Evolutionary conservation across 1,139 yeast species (phyloP).

Genomic region (Protomyces macrosporus): DNA sequence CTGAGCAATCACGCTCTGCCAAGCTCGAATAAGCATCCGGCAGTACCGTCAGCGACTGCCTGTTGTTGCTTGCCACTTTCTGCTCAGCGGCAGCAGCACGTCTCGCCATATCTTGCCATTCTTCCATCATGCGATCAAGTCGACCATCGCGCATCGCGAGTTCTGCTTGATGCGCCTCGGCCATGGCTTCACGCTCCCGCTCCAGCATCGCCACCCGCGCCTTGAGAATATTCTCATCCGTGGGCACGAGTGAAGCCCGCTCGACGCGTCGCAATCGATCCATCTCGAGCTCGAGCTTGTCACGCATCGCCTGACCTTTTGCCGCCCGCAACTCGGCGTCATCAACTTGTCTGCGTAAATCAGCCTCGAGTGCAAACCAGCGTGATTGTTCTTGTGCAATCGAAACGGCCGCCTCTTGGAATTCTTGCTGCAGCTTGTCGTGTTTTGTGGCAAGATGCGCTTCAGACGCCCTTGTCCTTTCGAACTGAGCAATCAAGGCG

Average conservation of each 20-base stretch:
- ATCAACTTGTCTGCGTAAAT: not conserved
- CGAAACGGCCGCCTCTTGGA: conserved; percentile 13
- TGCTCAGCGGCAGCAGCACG: conserved; percentile 1
- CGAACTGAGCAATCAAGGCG: not conserved
- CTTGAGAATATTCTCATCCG: conserved; percentile 13
- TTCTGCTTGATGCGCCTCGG: conserved; percentile 4
- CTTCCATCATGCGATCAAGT: conserved; percentile 2
- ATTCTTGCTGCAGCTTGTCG: conserved; percentile 3
- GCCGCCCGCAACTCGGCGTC: not conserved
- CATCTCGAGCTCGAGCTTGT: not conserved
- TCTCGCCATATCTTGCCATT: conserved; percentile 14
- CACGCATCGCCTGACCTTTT: not conserved
- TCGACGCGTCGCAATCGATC: not conserved
- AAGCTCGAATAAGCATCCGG: not conserved
- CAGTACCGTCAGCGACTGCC: not conserved
- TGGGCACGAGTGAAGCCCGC: not conserved
- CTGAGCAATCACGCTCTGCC: not conserved
- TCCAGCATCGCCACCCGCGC: conserved; percentile 13
- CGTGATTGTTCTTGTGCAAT: conserved; percentile 24
- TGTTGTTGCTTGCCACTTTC: not conserved
- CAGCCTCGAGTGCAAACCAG: conserved; percentile 1
- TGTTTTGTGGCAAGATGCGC: not conserved
- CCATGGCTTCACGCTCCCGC: not conserved
- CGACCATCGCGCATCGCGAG: conserved; percentile 6
- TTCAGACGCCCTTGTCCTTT: not conserved